Evolutionary conservation across 805 yeast genomes (phyloP), one percentile per base, ranked within the genome.

Genomic region (Ogataea populi-albae): DNA sequence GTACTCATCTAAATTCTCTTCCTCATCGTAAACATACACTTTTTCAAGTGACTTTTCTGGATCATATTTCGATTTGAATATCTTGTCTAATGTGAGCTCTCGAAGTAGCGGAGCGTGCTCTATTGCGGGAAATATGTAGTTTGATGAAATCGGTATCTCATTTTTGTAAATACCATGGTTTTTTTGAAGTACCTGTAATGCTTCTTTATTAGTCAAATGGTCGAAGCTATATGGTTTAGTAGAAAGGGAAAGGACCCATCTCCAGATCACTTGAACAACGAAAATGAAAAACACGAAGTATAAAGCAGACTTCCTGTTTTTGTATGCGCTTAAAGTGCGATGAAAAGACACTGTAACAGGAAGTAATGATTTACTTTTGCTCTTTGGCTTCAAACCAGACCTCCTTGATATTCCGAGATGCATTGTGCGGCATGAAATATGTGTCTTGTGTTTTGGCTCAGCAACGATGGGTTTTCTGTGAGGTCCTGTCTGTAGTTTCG

Each of bases 41-140:
- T 66, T 59, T 18, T 57, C 43, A 14, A 54, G 59, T 23, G 46
- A 38, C 26, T 45, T 46, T 37, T 73, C 73, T 12, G 72, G 51
- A 27, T 71, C 74, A n/a, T 61, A 55, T 32, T 71, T 62, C 30
- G 66, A 68, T 21, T 66, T 67, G 40, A 77, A 79, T 21, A 83
- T 58, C 11, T 69, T 66, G 35, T 69, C 66, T 15, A 77, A 57
- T 2, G 78, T 73, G 33, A 83, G 52, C 39, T 79, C 80, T 45
- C 75, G 73, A 41, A 84, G 64, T 16, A 71, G 55, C 0, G 79
- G 75, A 4, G 85, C 80, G 50, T 83, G 80, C 45, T 83, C 88
- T 23, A 82, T 69, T n/a, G 77, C 73, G n/a, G 93, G 93, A 52
- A 73, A 83, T 10, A 84, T 79, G 50, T 75, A 69, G 24, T 69